Percentiles rank a stretch among this genome's conserved stretches.
Evolutionary conservation across 768 basidiomycete species (phyloP).

Genomic region (Tylopilus sp.): DNA sequence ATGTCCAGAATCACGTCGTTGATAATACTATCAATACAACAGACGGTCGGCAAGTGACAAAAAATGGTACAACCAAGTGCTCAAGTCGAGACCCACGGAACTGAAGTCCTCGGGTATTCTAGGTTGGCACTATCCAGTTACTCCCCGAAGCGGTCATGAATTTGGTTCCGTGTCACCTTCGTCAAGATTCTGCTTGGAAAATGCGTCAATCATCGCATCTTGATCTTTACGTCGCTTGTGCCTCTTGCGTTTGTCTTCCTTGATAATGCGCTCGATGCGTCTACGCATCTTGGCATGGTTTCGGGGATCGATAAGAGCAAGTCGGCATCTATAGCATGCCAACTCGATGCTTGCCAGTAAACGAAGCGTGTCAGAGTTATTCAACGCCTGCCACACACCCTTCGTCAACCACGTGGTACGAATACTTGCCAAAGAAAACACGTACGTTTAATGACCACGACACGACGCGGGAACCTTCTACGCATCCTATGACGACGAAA

Average conservation of each 20-base stretch:
- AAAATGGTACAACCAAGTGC: constrained; percentile 14
- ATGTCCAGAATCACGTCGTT: constrained; percentile 3
- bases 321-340: constrained; percentile 75
- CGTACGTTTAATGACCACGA: constrained; percentile 85
- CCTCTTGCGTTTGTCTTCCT: constrained; percentile 76
- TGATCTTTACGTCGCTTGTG: constrained; percentile 83
- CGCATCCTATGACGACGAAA: constrained; percentile 79
- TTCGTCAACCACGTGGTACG: constrained; percentile 9
- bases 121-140: constrained; percentile 10
- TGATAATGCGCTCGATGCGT: constrained; percentile 76
- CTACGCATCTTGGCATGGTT: constrained; percentile 61
- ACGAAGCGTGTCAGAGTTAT: constrained; percentile 79
- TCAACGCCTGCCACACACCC: constrained; percentile 55
- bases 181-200: constrained; percentile 51
- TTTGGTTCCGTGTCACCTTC: constrained; percentile 25
- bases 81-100: constrained; percentile 5
- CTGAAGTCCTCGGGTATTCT: constrained; percentile 11
- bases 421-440: constrained; percentile 4
- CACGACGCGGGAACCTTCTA: constrained; percentile 68
- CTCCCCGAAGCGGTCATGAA: constrained; percentile 17
- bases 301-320: constrained; percentile 65
- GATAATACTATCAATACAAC: constrained; percentile 18
- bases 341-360: constrained; percentile 82
- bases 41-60: constrained; percentile 23
- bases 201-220: constrained; percentile 77